phyloP scores from a whole-genome alignment of 331 rosid genomes.

The Quercus phellos region DNA sequence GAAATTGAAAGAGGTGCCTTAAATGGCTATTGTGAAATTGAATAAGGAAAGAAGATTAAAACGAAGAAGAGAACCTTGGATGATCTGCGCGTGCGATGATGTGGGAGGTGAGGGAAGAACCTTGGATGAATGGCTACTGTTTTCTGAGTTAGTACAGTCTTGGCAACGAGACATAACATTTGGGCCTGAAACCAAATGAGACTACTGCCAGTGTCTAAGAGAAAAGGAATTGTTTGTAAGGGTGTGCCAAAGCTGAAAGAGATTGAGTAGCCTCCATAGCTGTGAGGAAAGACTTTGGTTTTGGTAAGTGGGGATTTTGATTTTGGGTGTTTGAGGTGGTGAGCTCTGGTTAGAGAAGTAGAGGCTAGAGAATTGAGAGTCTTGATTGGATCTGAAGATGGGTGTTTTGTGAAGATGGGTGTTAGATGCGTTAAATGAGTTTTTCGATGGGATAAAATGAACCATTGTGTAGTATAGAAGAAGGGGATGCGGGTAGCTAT shows the following conservation, averaged over 20 bases:
- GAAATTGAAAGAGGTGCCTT: no score
- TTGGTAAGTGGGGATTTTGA: conserved; percentile 13
- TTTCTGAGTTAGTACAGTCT: conserved; percentile 28
- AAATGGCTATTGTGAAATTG: no score
- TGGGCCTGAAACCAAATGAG: conserved; percentile 77
- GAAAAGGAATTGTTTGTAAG: conserved; percentile 45
- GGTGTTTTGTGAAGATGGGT: conserved; percentile 22
- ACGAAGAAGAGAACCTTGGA: no score
- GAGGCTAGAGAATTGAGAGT: conserved; percentile 45
- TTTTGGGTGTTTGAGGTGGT: conserved; percentile 52
- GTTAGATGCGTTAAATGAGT: no score
- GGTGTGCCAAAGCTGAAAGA: conserved; percentile 76
- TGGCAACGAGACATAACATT: conserved; percentile 41
- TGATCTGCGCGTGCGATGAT: no score
- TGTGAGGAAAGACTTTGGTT: conserved; percentile 36
- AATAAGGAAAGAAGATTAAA: no score
- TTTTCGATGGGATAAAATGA: no score
- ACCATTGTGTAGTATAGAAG: no score
- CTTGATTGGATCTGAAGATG: conserved; percentile 46
- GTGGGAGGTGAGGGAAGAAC: no score
- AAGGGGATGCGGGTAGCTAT: no score
- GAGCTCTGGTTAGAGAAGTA: conserved; percentile 65
- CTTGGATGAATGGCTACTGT: not conserved
- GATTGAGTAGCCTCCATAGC: conserved; percentile 81
- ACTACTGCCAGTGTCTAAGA: conserved; percentile 84